phyloP scores from a whole-genome alignment of 2,329 filamentous ascomycete species.

The Lojkania enalia region DNA sequence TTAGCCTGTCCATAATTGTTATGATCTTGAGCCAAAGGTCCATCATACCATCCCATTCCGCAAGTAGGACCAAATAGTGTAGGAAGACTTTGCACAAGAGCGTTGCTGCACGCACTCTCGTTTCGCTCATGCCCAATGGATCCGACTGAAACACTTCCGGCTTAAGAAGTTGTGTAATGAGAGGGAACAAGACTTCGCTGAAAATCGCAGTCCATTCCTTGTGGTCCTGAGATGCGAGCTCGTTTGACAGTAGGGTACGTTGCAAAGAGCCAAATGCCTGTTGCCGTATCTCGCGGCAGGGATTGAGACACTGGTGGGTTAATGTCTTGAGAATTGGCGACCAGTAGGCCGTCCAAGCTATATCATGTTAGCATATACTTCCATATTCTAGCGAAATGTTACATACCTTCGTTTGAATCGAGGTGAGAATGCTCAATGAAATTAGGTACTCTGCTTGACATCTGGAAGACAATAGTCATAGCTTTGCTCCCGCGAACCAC shows the following conservation, averaged over 20 bases:
- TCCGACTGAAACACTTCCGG: slow-evolving; percentile 94
- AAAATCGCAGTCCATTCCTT: slow-evolving; percentile 96
- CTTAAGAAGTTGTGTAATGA: slow-evolving; percentile 84
- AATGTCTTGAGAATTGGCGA: slow-evolving; percentile 89
- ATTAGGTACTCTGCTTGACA: slow-evolving; percentile 79
- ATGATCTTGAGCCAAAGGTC: slow-evolving; percentile 92
- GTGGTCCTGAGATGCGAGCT: slow-evolving; percentile 80
- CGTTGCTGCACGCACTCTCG: slow-evolving; percentile 86
- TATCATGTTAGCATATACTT: slow-evolving; percentile 12
- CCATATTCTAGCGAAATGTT: neutral
- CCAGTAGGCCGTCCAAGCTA: slow-evolving; percentile 98
- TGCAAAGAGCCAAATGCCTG: slow-evolving; percentile 86
- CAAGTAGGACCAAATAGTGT: slow-evolving; percentile 84
- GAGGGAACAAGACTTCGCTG: slow-evolving; percentile 86
- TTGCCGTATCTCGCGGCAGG: slow-evolving; percentile 88
- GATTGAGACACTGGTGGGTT: slow-evolving; percentile 89
- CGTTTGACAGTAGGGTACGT: slow-evolving; percentile 79
- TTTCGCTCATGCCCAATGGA: slow-evolving; percentile 91
- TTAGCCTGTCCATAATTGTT: slow-evolving; percentile 91
- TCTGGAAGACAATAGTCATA: slow-evolving; percentile 76
- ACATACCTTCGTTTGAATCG: slow-evolving; percentile 76
- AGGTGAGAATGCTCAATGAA: slow-evolving; percentile 93
- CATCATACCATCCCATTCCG: slow-evolving; percentile 84
- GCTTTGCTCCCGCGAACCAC: slow-evolving; percentile 80
- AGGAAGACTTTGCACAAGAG: slow-evolving; percentile 94